A percentile compares a stretch with the other conserved stretches of the same genome.
Evolutionary conservation across 148 eudicot species (phyloP).

Genomic region (Polygonum maritimum): DNA sequence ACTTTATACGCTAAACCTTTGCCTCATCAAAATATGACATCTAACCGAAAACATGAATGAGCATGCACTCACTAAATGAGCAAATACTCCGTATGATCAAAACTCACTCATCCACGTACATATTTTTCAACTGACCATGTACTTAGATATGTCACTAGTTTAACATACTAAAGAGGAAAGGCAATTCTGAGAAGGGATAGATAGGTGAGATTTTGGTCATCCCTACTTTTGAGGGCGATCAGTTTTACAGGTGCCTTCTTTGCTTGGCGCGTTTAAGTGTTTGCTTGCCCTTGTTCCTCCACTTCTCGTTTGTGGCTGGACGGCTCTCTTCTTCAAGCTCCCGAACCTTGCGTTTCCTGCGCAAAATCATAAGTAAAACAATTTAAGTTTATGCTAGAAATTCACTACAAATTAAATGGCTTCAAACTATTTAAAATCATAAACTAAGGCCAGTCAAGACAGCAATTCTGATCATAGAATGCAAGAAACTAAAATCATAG

Average conservation of each 20-base stretch:
- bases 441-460: background rate
- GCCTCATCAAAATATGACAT: too few species aligned
- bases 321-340: constrained; percentile 64
- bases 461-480: background rate
- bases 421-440: background rate
- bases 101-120: background rate
- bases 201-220: background rate
- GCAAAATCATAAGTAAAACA: background rate
- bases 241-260: constrained; percentile 27
- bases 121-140: background rate
- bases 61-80: background rate
- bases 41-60: too few species aligned
- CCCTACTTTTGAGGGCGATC: background rate
- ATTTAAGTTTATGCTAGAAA: background rate
- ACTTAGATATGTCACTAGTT: background rate
- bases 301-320: constrained; percentile 66
- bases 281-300: constrained; percentile 53
- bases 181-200: background rate
- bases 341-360: constrained; percentile 87
- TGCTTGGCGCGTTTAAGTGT: constrained; percentile 46
- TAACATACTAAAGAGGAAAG: background rate
- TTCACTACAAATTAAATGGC: background rate
- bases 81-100: background rate
- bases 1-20: too few species aligned
- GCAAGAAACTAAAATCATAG: background rate